Conservation (phyloP, 495 filamentous ascomycete genomes). For the Aspergillus kassunensis region DNA sequence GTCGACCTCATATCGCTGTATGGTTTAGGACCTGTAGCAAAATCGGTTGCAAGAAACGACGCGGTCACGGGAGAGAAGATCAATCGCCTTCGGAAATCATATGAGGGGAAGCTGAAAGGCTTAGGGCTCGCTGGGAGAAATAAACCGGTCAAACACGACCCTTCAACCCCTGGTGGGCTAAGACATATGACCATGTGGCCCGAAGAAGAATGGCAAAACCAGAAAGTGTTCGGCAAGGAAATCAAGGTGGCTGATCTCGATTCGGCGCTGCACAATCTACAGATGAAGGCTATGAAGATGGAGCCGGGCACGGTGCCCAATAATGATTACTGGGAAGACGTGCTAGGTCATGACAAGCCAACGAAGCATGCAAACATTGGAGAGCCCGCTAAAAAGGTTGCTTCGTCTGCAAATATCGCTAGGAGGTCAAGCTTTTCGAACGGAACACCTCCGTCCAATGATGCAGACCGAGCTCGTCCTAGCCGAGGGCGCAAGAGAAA, state of each 20-base stretch:
- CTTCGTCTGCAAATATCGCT: conserved; percentile 28
- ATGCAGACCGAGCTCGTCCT: conserved; percentile 46
- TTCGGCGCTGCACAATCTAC: conserved; percentile 43
- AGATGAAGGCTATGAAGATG: conserved; percentile 52
- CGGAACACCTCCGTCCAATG: conserved; percentile 29
- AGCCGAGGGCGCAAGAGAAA: conserved; percentile 62
- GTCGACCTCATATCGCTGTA: conserved; percentile 64
- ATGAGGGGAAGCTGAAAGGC: conserved; percentile 64
- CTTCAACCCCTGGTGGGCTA: conserved; percentile 37
- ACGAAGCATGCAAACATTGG: conserved; percentile 29
- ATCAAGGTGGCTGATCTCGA: conserved; percentile 45
- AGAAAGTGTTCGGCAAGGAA: conserved; percentile 60
- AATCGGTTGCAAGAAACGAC: conserved; percentile 61
- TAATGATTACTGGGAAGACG: conserved; percentile 53
- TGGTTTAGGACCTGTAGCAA: conserved; percentile 54
- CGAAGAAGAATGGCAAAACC: conserved; percentile 63
- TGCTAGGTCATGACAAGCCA: conserved; percentile 57
- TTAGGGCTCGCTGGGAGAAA: conserved; percentile 61
- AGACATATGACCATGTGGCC: conserved; percentile 51
- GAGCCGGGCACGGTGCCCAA: conserved; percentile 53
- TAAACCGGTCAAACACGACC: conserved; percentile 51
- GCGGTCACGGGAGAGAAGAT: conserved; percentile 65
- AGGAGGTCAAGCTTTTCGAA: conserved; percentile 28
- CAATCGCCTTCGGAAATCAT: conserved; percentile 70
- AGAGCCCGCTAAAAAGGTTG: conserved; percentile 37